Conservation (phyloP, 2,329 filamentous ascomycete genomes). For the Colletotrichum simmondsii region DNA sequence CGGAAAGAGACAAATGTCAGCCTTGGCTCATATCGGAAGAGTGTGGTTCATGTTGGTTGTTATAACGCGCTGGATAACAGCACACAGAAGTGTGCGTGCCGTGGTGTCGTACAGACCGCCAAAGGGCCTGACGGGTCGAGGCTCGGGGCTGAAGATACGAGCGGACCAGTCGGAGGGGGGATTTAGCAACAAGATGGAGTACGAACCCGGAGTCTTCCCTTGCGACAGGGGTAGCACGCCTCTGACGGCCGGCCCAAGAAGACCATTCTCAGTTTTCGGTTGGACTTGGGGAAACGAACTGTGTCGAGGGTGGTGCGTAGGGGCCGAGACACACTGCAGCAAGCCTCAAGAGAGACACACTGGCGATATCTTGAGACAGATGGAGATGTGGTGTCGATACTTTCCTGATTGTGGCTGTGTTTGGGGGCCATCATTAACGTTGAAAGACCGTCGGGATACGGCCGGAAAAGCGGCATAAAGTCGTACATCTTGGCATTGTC, state of each 20-base stretch:
- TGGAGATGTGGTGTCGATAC: not conserved
- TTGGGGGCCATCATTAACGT: not conserved
- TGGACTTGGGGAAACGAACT: not conserved
- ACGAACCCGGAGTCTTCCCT: slow-evolving; percentile 40
- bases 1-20: slow-evolving; percentile 10
- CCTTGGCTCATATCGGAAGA: not conserved
- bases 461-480: slow-evolving; percentile 15
- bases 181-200: slow-evolving; percentile 4
- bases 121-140: slow-evolving; percentile 19
- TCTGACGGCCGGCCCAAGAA: slow-evolving; percentile 43
- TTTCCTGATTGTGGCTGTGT: slow-evolving; percentile 15
- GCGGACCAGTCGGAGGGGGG: slow-evolving; percentile 20
- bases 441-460: not conserved
- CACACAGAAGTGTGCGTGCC: not conserved
- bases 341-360: not conserved
- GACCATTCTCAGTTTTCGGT: slow-evolving; percentile 38
- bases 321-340: slow-evolving; percentile 6
- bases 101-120: not conserved
- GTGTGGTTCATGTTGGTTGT: not conserved
- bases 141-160: slow-evolving; percentile 5
- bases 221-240: slow-evolving; percentile 41
- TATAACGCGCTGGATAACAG: not conserved
- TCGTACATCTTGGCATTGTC: slow-evolving; percentile 3
- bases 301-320: not conserved
- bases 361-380: slow-evolving; percentile 15